These are phyloP conservation scores for Verticillium isaacii DNA, from an alignment of 2,329 filamentous ascomycete species.

Conservation along the genomic window DNA sequence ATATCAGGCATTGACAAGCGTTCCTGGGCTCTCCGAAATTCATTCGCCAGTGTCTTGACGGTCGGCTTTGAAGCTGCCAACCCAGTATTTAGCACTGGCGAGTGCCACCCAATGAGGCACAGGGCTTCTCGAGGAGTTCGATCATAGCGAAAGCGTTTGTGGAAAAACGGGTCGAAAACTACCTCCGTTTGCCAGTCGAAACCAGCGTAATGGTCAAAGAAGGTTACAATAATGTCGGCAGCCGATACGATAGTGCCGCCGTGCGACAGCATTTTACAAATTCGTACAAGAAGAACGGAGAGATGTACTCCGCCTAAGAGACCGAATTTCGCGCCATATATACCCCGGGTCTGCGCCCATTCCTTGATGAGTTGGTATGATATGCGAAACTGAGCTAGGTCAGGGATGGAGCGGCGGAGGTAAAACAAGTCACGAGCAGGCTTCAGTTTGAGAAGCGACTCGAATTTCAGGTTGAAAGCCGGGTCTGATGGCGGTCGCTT, in stretches of 20 bases:
- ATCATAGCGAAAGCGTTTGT: slow-evolving; percentile 44
- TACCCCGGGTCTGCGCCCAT: slow-evolving; percentile 57
- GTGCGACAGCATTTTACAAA: slow-evolving; percentile 50
- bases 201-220: slow-evolving; percentile 58
- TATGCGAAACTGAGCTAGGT: slow-evolving; percentile 50
- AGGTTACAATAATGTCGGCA: slow-evolving; percentile 49
- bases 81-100: slow-evolving; percentile 57
- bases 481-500: slow-evolving; percentile 44
- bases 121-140: slow-evolving; percentile 55
- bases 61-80: slow-evolving; percentile 49
- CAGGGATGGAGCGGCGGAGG: slow-evolving; percentile 54
- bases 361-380: slow-evolving; percentile 56
- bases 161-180: slow-evolving; percentile 58
- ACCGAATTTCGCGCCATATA: slow-evolving; percentile 62
- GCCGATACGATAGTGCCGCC: slow-evolving; percentile 32
- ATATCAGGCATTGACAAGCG: slow-evolving; percentile 29
- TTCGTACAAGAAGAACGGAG: slow-evolving; percentile 52
- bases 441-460: slow-evolving; percentile 58
- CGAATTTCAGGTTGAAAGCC: slow-evolving; percentile 49
- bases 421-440: slow-evolving; percentile 58
- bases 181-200: slow-evolving; percentile 54
- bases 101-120: slow-evolving; percentile 58
- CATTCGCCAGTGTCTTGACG: slow-evolving; percentile 42
- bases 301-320: slow-evolving; percentile 63
- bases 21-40: slow-evolving; percentile 42